Base-by-base conservation (phyloP, 2,329 filamentous ascomycete species). In the Colletotrichum kahawae region DNA sequence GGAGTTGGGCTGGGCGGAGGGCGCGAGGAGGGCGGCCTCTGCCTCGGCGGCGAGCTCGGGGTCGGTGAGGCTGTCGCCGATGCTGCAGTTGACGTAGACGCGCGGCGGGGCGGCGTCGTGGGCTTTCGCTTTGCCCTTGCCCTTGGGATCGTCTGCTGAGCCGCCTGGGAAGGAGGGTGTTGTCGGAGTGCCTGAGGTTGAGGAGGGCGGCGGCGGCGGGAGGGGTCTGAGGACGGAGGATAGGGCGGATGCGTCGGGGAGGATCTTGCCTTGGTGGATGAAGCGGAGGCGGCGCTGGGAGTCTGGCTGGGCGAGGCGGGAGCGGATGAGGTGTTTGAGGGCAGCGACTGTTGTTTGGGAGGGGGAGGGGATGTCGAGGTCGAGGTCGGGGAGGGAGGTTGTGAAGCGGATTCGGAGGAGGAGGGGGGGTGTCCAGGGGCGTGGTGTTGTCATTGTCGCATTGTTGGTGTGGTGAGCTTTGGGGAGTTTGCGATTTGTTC, bases 1-100 rank as follows among this genome's bases (percentile, higher is more conserved):
- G 34, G 33, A 67, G 62, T 74, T 24, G 36, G 82, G 72, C 10
- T 16, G 18, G 33, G 71, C 65, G n/a, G 70, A 43, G 7, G 69
- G 68, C 21, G 75, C 78, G 13, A 81, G 83, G 16, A 78, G 80
- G 18, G 88, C 83, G 13, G 85, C 85, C 78, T 84, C 83, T 36
- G 90, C 89, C 86, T 98, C 96, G 16, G 88, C 89, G 2, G 88
- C 89, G 27, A 98, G 90, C 73, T 98, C 95, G 1, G 87, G 81
- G 14, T 90, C 82, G 0, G 93, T 90, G 14, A 98, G 89, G 31
- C 90, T 87, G 82, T 95, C 92, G 70, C 95, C 95, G 74, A 98
- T 94, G 77, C 95, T 96, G 88, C 96, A 98, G 87, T 98, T 97
- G 76, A 98, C 93, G 83, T 98, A 98, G 80, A 98, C 91, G 59